Evolutionary conservation across 225 moss, liverwort and hornwort genomes (phyloP).

Genomic region (Ulota crispa): DNA sequence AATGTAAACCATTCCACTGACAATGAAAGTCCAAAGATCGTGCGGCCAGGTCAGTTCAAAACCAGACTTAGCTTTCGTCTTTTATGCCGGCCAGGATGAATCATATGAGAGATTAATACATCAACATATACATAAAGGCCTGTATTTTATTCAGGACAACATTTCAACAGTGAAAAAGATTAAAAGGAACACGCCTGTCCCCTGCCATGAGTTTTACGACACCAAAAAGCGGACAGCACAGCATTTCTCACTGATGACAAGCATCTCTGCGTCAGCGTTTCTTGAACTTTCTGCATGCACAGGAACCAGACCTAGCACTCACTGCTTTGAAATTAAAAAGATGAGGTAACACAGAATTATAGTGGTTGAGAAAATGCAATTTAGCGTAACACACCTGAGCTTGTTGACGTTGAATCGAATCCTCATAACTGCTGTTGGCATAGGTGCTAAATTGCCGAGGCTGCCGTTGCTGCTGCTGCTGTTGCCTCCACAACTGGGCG

Average conservation of each 20-base stretch:
- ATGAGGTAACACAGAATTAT: not conserved
- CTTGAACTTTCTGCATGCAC: constrained; percentile 52
- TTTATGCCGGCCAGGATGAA: not conserved
- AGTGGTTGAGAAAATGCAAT: not conserved
- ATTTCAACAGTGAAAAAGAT: constrained; percentile 26
- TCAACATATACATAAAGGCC: not conserved
- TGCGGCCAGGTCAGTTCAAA: not conserved
- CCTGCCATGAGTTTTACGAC: constrained; percentile 39
- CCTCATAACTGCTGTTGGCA: constrained; percentile 39
- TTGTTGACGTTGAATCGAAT: constrained; percentile 53
- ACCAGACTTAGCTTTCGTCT: not conserved
- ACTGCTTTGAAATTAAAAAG: constrained; percentile 31
- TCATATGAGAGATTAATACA: not conserved
- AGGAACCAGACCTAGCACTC: constrained; percentile 51
- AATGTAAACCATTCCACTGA: constrained; percentile 5
- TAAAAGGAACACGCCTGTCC: constrained; percentile 44
- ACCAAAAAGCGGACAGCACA: constrained; percentile 58
- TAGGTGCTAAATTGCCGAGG: constrained; percentile 57
- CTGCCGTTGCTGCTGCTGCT: constrained; percentile 62
- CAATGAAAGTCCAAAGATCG: not conserved
- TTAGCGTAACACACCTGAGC: constrained; percentile 38
- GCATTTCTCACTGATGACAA: constrained; percentile 52
- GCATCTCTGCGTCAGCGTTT: constrained; percentile 54
- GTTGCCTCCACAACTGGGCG: constrained; percentile 81
- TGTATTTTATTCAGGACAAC: not conserved